Evolutionary conservation across 2,329 filamentous ascomycete genomes (phyloP), one percentile per base, ranked within the genome.

Genomic region (Chlorencoelia australis): DNA sequence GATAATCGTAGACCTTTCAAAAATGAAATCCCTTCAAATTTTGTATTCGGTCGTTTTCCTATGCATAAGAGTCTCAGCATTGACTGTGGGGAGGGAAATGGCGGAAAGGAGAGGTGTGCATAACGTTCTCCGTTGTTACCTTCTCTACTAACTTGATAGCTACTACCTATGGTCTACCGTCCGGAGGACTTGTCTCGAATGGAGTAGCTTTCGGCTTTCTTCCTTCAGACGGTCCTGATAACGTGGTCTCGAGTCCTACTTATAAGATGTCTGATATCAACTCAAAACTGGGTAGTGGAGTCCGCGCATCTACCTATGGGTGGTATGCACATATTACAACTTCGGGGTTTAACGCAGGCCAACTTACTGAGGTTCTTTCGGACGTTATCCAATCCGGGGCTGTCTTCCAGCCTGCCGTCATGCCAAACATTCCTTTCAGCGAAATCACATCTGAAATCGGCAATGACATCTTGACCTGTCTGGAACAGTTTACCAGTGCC

Each of bases 141-240:
- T n/a, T n/a, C n/a, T n/a, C n/a, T n/a, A n/a, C n/a, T n/a, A n/a
- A n/a, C n/a, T n/a, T n/a, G n/a, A 8, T 15, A 34, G 18, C 30
- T 16, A 11, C 4, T 21, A 14, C 19, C 7, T 16, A 36, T 15
- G 39, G 25, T 4, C 39, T 38, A 14, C 34, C 39, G 18, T 19
- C 34, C 2, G 33, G 8, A 3, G 35, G 39, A n/a, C 10, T 41
- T 9, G 16, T 37, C 17, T 35, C 39, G 2, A 41, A 41, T 10
- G 39, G 39, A 16, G 39, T 41, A 24, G 39, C 34, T 3, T 32
- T 41, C 26, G 39, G 39, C 7, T 41, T 41, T 5, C 24, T 37
- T 24, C 39, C 39, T 20, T 41, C 39, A 16, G 34, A 41, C 33
- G 39, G 39, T 8, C n/a, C n/a, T n/a, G n/a, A n/a, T n/a, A 37